Base-by-base conservation (phyloP, 495 filamentous ascomycete genomes). In the Lepidopterella palustris region DNA sequence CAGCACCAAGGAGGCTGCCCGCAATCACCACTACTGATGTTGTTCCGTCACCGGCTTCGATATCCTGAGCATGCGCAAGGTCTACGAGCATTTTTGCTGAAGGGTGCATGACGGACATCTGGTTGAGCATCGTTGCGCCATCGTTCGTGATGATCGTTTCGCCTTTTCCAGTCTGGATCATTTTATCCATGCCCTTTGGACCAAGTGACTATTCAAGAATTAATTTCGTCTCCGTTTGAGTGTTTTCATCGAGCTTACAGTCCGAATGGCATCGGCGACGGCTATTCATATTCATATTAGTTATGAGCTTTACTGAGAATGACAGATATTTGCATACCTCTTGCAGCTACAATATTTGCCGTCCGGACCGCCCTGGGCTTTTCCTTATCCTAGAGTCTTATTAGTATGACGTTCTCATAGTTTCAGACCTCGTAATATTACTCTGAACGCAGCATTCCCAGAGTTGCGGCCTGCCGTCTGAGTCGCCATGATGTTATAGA, bases 61-160 rank as follows among this genome's bases (percentile, higher is more conserved):
- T 89, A 80, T 98, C 93, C 73, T 98, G 93, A 63, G 93, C 93
- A 62, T 92, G 89, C 67, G 90, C 92, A 52, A 98, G 82, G 71
- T 98, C 91, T 64, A 98, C 93, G 55, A 98, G 84, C 93, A 98
- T 98, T 78, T 95, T 93, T 42, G 93, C 93, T 57, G 93, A 92
- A 35, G 93, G 93, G 73, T 98, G 93, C 90, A 97, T 88, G 53
- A 98, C 95, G 65, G 88, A 87, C 93, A 98, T 97, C 79, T 91
- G 89, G 75, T 87, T 93, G 70, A 98, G 77, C 90, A 97, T 97
- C 35, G 93, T 98, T 77, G 93, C 95, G 73, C 93, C 93, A 76
- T 98, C 93, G 78, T 98, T 98, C 55, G 49, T 55, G 74, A 98
- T 98, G 69, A 97, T 92, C 47, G 93, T 97, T 72, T 95, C 86